A percentile compares a stretch with the other conserved stretches of the same genome.
phyloP scores from a whole-genome alignment of 2,329 filamentous ascomycete species.

The Fusarium verrucosum region DNA sequence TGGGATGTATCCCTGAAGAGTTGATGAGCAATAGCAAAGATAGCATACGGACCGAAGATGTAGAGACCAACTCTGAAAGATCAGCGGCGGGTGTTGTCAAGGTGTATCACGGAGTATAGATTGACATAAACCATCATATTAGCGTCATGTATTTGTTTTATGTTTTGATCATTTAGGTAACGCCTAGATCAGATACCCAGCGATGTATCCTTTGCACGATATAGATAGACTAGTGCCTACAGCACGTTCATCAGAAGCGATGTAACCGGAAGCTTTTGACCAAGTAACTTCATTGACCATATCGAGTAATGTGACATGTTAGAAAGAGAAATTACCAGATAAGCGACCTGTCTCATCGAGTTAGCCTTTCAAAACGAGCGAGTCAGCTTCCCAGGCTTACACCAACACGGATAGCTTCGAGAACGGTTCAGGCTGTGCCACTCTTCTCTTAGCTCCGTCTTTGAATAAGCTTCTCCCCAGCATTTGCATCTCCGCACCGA shows the following conservation, averaged over 20 bases:
- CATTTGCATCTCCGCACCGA: not conserved
- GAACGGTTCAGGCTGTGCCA: not conserved
- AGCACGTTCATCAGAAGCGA: slow-evolving; percentile 8
- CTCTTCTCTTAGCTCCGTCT: not conserved
- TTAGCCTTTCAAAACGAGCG: not conserved
- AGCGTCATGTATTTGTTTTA: slow-evolving; percentile 2
- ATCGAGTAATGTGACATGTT: not conserved
- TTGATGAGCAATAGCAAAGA: slow-evolving; percentile 32
- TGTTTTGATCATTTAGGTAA: slow-evolving; percentile 12
- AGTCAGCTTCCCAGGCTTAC: not conserved
- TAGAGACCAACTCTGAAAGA: slow-evolving; percentile 40
- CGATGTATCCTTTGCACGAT: not conserved
- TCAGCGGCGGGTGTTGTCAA: slow-evolving; percentile 43
- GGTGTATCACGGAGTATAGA: slow-evolving; percentile 43
- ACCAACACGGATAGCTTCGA: not conserved
- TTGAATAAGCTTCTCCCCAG: not conserved
- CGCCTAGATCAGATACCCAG: slow-evolving; percentile 19
- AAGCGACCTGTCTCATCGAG: not conserved
- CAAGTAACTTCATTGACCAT: not conserved
- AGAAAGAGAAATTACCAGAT: not conserved
- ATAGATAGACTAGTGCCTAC: slow-evolving; percentile 25
- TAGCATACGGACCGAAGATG: slow-evolving; percentile 35
- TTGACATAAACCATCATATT: not conserved
- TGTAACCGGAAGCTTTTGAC: not conserved
- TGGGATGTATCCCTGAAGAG: slow-evolving; percentile 34